These are phyloP conservation scores for Papiliotrema fonsecae DNA, from an alignment of 1,284 basidiomycete genomes.

Conservation along the genomic window DNA sequence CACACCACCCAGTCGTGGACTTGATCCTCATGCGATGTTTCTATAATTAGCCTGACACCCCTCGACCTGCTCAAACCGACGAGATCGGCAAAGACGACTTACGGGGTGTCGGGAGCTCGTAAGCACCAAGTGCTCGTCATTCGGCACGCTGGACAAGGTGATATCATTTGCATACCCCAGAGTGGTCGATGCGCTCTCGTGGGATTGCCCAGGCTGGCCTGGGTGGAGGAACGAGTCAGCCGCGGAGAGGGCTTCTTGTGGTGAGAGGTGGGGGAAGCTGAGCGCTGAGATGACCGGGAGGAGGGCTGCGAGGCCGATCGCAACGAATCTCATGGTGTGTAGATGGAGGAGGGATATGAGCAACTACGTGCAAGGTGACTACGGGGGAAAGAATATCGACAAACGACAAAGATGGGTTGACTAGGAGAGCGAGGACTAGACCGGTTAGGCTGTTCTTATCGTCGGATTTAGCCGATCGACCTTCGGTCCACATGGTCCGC, in stretches of 20 bases:
- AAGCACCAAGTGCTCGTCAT: constrained; percentile 29
- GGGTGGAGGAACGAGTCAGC: constrained; percentile 27
- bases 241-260: constrained; percentile 25
- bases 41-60: constrained; percentile 10
- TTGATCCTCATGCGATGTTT: constrained; percentile 46
- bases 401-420: neutral
- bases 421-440: neutral
- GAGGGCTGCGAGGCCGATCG: constrained; percentile 12
- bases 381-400: neutral
- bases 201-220: constrained; percentile 4
- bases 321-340: neutral
- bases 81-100: constrained; percentile 6
- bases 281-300: constrained; percentile 20
- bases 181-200: constrained; percentile 8
- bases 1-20: constrained; percentile 47
- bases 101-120: constrained; percentile 33
- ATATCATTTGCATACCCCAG: constrained; percentile 34
- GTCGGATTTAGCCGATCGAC: neutral
- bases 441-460: neutral
- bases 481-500: too few species aligned
- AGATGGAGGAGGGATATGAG: too few species aligned
- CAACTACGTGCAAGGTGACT: neutral
- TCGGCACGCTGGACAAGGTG: constrained; percentile 22
- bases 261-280: constrained; percentile 27
- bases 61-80: neutral